Conservation (phyloP, 192 early-diverging fungal genomes). For the Linnemannia exigua region DNA sequence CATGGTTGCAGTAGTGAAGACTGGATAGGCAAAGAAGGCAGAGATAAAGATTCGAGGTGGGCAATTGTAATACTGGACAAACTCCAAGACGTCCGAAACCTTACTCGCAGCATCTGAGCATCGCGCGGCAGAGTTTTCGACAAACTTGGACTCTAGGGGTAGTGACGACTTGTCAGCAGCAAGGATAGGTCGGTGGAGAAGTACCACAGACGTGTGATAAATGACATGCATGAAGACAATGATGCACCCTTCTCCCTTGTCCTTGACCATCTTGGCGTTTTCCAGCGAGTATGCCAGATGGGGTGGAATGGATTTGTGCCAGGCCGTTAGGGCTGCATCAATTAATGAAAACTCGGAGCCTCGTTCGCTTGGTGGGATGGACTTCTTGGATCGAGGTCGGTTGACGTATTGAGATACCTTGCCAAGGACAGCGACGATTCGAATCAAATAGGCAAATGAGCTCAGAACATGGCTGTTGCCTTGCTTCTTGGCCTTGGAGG, state of each 20-base stretch:
- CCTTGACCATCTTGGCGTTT: conserved; percentile 46
- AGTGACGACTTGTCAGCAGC: conserved; percentile 36
- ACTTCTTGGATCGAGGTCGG: conserved; percentile 43
- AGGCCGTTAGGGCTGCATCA: conserved; percentile 48
- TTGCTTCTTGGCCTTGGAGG: conserved; percentile 26
- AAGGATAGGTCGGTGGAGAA: conserved; percentile 65
- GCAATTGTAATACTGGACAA: conserved; percentile 38
- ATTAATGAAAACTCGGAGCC: conserved; percentile 62
- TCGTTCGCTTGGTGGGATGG: conserved; percentile 57
- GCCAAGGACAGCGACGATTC: conserved; percentile 59
- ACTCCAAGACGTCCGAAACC: conserved; percentile 57
- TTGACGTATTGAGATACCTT: conserved; percentile 64
- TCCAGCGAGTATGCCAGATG: conserved; percentile 56
- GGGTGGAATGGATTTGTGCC: conserved; percentile 52
- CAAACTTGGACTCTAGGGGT: conserved; percentile 46
- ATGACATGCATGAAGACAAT: conserved; percentile 62
- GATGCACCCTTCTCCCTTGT: conserved; percentile 39
- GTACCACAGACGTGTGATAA: conserved; percentile 60
- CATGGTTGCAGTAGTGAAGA: conserved; percentile 67
- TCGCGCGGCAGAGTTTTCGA: conserved; percentile 48
- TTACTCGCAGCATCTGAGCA: conserved; percentile 60
- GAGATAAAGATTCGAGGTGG: conserved; percentile 47
- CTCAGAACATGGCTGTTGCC: conserved; percentile 35
- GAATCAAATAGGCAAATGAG: conserved; percentile 56
- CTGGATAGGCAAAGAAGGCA: conserved; percentile 62